phyloP scores from a whole-genome alignment of 331 rosid species.

The Rhamnella rubrinervis region DNA sequence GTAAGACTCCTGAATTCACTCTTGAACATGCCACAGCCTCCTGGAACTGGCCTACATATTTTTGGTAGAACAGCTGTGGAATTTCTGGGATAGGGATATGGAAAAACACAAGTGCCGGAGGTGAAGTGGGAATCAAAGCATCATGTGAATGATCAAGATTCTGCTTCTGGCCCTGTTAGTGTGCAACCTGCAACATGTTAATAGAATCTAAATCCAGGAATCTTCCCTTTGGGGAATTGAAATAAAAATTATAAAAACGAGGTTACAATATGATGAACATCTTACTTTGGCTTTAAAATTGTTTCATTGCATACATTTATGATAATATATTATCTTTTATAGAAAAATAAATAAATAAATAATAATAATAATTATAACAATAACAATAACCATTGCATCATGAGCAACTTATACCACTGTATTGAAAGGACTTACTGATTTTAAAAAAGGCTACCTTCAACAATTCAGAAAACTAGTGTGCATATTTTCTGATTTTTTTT shows the following conservation, averaged over 20 bases:
- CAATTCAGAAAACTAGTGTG: too few relatives aligned
- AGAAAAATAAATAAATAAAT: not conserved
- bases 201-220: constrained; percentile 58
- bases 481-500: too few relatives aligned
- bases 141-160: constrained; percentile 24
- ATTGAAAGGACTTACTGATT: not conserved
- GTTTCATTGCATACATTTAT: not conserved
- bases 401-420: too few relatives aligned
- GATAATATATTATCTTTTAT: not conserved
- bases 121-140: constrained; percentile 22
- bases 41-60: constrained; percentile 65
- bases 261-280: not conserved
- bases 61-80: constrained; percentile 44
- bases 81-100: constrained; percentile 90
- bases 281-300: not conserved
- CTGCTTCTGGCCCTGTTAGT: constrained; percentile 62
- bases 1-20: constrained; percentile 70
- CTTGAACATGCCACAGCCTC: constrained; percentile 79
- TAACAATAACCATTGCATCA: too few relatives aligned
- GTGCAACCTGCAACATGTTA: constrained; percentile 69
- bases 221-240: constrained; percentile 39
- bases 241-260: constrained; percentile 10
- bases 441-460: constrained; percentile 1
- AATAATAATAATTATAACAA: not conserved
- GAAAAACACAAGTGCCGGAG: constrained; percentile 68